Evolutionary conservation across 2,329 filamentous ascomycete genomes (phyloP).

Genomic region (Alternaria dauci): DNA sequence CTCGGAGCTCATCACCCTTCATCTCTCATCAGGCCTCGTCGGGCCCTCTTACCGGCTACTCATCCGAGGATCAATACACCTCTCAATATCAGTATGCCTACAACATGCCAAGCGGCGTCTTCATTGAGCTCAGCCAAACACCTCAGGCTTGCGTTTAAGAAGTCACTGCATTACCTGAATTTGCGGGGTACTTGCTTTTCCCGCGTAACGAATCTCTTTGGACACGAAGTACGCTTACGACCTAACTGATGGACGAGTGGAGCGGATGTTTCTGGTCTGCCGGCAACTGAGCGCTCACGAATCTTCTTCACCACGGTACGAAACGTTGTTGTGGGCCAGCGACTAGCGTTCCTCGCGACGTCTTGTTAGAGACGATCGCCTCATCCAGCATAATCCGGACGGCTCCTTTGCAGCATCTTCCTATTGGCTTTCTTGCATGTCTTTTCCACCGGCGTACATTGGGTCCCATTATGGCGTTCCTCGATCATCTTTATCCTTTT

Average conservation of each 20-base stretch:
- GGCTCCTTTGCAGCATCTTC: slow-evolving; percentile 47
- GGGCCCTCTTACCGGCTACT: slow-evolving; percentile 52
- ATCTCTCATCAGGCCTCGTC: slow-evolving; percentile 54
- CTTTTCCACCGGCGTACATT: slow-evolving; percentile 37
- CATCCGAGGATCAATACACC: slow-evolving; percentile 50
- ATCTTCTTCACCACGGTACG: slow-evolving; percentile 41
- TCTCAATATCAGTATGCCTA: slow-evolving; percentile 56
- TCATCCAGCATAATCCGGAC: slow-evolving; percentile 41
- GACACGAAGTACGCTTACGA: slow-evolving; percentile 48
- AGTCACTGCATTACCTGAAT: slow-evolving; percentile 18
- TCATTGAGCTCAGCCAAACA: slow-evolving; percentile 55
- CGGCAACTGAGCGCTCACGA: slow-evolving; percentile 46
- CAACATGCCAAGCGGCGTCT: slow-evolving; percentile 53
- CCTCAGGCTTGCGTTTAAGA: slow-evolving; percentile 53
- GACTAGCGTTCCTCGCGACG: slow-evolving; percentile 27
- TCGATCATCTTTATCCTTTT: slow-evolving; percentile 29
- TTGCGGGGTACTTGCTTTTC: slow-evolving; percentile 6
- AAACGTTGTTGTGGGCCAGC: slow-evolving; percentile 38
- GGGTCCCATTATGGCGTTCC: slow-evolving; percentile 31
- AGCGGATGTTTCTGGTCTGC: slow-evolving; percentile 41
- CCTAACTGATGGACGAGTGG: slow-evolving; percentile 45
- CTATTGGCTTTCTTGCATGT: slow-evolving; percentile 44
- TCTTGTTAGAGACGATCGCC: slow-evolving; percentile 23
- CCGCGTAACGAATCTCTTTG: slow-evolving; percentile 48
- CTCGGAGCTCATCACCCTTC: slow-evolving; percentile 47